A percentile compares a stretch with the other conserved stretches of the same genome.
These are phyloP conservation scores for Diutina scorzettiae DNA, from an alignment of 1,139 yeast genomes.

Conservation along the genomic window DNA sequence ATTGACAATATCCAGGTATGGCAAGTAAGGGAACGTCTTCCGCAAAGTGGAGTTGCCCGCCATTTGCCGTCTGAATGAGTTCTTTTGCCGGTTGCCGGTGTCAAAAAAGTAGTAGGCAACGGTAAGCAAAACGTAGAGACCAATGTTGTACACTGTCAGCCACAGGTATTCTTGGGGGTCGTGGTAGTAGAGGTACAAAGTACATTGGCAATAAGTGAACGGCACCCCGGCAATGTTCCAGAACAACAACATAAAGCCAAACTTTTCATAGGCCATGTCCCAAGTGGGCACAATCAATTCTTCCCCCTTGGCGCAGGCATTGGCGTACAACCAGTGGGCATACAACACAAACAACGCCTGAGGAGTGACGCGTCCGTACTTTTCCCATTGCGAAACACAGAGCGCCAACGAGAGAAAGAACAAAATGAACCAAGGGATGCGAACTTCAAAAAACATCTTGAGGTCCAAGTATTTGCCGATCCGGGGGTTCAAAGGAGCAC, in stretches of 20 bases:
- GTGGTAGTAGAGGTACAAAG: constrained; percentile 70
- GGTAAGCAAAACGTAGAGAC: constrained; percentile 44
- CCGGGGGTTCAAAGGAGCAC: constrained; percentile 94
- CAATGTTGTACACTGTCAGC: constrained; percentile 46
- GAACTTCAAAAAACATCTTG: constrained; percentile 94
- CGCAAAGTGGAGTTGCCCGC: constrained; percentile 68
- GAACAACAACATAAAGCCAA: constrained; percentile 94
- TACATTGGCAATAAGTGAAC: constrained; percentile 91
- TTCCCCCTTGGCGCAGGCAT: constrained; percentile 96
- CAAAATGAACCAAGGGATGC: constrained; percentile 92
- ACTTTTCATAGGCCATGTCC: constrained; percentile 99
- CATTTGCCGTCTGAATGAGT: constrained; percentile 77
- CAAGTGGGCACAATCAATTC: constrained; percentile 94
- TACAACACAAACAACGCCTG: constrained; percentile 64
- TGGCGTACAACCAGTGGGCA: constrained; percentile 92
- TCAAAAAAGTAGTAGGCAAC: constrained; percentile 86
- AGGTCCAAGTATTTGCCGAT: constrained; percentile 76
- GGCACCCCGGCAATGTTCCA: constrained; percentile 99
- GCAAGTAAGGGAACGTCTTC: constrained; percentile 88
- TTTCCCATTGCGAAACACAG: constrained; percentile 66
- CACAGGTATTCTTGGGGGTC: constrained; percentile 73
- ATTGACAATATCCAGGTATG: constrained; percentile 66
- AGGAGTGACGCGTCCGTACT: constrained; percentile 66
- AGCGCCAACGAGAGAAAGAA: constrained; percentile 69
- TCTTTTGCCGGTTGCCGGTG: constrained; percentile 91